Evolutionary conservation across 2,329 filamentous ascomycete genomes (phyloP).

Genomic region (Pestalotiopsis sp.): DNA sequence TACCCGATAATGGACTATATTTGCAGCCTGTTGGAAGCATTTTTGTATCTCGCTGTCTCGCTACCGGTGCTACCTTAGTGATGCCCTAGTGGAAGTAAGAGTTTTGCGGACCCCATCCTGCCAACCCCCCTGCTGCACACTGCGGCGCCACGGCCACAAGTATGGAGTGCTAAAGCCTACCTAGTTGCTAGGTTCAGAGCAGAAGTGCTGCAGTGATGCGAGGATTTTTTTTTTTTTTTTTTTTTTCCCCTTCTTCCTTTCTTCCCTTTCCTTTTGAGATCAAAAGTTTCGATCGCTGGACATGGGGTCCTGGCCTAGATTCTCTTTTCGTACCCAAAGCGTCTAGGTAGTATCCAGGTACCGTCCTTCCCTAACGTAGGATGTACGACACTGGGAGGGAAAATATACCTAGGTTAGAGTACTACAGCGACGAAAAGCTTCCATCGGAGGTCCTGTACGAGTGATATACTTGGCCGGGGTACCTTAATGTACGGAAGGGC

Average conservation of each 20-base stretch:
- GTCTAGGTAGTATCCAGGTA: not conserved
- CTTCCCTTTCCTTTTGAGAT: not conserved
- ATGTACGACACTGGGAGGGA: not conserved
- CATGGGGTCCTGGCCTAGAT: not conserved
- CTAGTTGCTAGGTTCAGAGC: not conserved
- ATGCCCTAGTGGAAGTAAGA: slow-evolving; percentile 17
- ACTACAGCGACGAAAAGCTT: too few species aligned
- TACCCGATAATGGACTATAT: not conserved
- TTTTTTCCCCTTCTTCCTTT: not conserved
- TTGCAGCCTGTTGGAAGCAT: not conserved
- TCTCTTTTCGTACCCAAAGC: not conserved
- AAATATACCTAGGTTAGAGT: not conserved
- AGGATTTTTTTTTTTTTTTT: not conserved
- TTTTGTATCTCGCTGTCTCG: not conserved
- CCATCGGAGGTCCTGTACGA: too few species aligned
- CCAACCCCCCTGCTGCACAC: not conserved
- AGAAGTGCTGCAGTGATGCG: slow-evolving; percentile 12
- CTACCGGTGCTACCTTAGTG: slow-evolving; percentile 6
- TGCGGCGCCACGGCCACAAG: too few species aligned
- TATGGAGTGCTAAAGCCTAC: slow-evolving; percentile 8
- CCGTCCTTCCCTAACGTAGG: not conserved
- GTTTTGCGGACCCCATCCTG: slow-evolving; percentile 19
- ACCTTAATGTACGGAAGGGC: too few species aligned
- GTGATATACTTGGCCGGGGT: not conserved
- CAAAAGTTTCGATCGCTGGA: not conserved